Base-by-base conservation (phyloP, 1,284 basidiomycete species). In the Nidula niveotomentosa region DNA sequence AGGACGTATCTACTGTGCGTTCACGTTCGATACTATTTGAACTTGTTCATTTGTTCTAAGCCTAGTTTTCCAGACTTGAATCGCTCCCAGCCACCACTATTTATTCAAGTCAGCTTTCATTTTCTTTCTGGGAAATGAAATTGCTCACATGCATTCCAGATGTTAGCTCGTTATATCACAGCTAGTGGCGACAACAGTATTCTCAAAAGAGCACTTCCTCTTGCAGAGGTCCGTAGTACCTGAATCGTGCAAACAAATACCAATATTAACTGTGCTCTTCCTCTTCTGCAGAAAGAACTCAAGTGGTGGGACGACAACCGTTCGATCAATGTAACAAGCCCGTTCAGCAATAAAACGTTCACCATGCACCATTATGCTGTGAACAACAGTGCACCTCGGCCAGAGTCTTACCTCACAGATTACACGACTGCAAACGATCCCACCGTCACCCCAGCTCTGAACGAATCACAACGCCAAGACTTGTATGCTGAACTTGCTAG, bases 401-500 rank as follows among this genome's bases (percentile, higher is more conserved):
- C 94, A 0, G 94, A 97, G 72, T 91, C 89, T 0, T 90, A 88
- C 62, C 65, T 84, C 6, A 74, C 75, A 18, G 94, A 97, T 73
- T 96, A 92, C 64, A 62, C 74, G 33, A 93, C 91, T 0, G 90
- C 83, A 5, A 84, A 89, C 55, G 87, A 85, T 52, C 81, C 86
- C 0, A 75, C 77, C 0, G 62, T 84, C 5, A 62, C 64, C 35
- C 80, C 84, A 0, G 66, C 82, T 4, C 71, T 93, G 49, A 89
- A 83, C 55, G 85, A 85, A 17, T 72, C 77, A 1, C 71, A 88
- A 65, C 78, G 81, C 49, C 78, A 80, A 0, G 82, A 78, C 2
- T 69, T 98, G n/a, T 98, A 95, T 64, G 82, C 90, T n/a, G 90
- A 96, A 67, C 81, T 98, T 17, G 94, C 95, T 0, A 82, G 80